These are phyloP conservation scores for Actinomucor elegans DNA, from an alignment of 371 early-diverging fungal species.

Conservation along the genomic window DNA sequence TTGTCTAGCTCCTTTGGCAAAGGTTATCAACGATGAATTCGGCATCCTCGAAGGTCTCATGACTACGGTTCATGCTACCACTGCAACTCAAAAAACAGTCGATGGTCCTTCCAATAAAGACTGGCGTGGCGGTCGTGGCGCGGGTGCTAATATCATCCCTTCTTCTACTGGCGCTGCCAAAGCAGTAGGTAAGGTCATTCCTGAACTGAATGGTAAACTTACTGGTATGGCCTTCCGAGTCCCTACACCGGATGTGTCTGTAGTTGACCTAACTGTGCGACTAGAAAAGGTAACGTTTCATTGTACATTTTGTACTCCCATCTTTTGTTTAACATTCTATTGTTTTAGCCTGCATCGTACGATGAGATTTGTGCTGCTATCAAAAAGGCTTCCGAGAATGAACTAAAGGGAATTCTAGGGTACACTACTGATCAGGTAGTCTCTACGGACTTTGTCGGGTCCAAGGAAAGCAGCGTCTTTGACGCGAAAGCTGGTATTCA, in stretches of 20 bases:
- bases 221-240: conserved; percentile 99
- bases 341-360: conserved; percentile 78
- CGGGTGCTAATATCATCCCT: conserved; percentile 98
- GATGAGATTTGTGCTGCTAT: conserved; percentile 87
- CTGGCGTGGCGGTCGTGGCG: conserved; percentile 97
- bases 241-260: conserved; percentile 96
- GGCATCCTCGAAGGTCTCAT: conserved; percentile 86
- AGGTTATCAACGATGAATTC: conserved; percentile 95
- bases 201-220: conserved; percentile 93
- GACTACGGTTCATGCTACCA: conserved; percentile 99
- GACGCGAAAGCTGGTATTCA: conserved; percentile 98
- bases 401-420: conserved; percentile 92
- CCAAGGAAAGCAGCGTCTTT: conserved; percentile 84
- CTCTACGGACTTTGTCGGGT: conserved; percentile 94
- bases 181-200: conserved; percentile 99
- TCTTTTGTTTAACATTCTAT: no score
- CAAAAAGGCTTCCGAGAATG: conserved; percentile 80
- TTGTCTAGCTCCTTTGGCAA: conserved; percentile 99
- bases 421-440: conserved; percentile 98
- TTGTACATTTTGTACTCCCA: conserved; percentile 1
- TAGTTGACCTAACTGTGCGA: conserved; percentile 97
- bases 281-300: conserved; percentile 64
- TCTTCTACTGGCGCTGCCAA: conserved; percentile 99
- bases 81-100: conserved; percentile 99
- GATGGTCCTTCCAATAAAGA: conserved; percentile 98